phyloP scores from a whole-genome alignment of 2,329 filamentous ascomycete species.

The Cercospora sesami region DNA sequence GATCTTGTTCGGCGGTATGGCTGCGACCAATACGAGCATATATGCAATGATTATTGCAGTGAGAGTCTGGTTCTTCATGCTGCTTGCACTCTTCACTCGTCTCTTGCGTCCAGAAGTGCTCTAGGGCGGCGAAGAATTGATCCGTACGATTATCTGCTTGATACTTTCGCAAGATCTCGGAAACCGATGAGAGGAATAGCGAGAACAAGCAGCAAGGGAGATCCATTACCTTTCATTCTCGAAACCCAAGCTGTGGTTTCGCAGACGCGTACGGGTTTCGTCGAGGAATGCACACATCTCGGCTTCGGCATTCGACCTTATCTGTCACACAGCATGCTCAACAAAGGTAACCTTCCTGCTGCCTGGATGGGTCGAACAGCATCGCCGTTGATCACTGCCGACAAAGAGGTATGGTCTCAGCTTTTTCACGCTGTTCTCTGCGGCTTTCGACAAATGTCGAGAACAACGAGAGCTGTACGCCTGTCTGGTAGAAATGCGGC shows the following conservation, averaged over 20 bases:
- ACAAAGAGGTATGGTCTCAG: not conserved
- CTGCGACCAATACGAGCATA: not conserved
- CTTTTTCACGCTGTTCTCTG: not conserved
- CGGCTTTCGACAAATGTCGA: not conserved
- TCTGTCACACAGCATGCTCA: not conserved
- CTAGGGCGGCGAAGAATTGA: not conserved
- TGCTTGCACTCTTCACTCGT: too few relatives aligned
- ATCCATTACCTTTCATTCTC: not conserved
- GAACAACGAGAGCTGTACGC: not conserved
- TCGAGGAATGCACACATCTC: not conserved
- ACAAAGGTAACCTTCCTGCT: too few relatives aligned
- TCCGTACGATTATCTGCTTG: not conserved
- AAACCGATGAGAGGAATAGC: not conserved
- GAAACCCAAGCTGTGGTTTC: not conserved
- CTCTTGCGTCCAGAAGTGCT: not conserved
- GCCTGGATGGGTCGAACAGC: too few relatives aligned
- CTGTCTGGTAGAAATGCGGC: not conserved
- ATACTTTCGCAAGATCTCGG: not conserved
- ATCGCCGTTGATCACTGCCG: not conserved
- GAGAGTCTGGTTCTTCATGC: not conserved
- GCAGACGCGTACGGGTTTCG: not conserved
- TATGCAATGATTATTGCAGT: not conserved
- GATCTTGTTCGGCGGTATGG: not conserved
- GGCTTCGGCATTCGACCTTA: not conserved
- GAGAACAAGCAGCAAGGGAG: not conserved